Evolutionary conservation across 768 basidiomycete genomes (phyloP).

Genomic region (Leccinellum rugosiceps): DNA sequence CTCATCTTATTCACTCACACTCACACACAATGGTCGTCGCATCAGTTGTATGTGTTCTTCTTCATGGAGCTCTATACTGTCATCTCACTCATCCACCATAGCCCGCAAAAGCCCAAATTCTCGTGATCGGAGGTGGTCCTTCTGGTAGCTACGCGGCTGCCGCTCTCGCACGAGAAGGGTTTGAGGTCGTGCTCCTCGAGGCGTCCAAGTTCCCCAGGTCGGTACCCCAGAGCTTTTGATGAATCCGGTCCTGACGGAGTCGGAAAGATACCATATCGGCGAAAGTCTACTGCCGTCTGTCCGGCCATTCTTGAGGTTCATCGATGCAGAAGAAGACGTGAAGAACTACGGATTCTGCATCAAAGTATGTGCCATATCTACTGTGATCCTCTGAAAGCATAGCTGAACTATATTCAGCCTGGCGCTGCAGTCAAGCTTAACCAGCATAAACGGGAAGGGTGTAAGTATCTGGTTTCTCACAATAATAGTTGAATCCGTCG

Average conservation of each 20-base stretch:
- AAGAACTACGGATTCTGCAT: slow-evolving; percentile 6
- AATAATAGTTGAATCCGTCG: not conserved
- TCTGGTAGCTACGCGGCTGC: slow-evolving; percentile 10
- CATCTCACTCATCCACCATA: not conserved
- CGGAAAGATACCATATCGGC: slow-evolving; percentile 15
- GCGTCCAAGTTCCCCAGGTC: slow-evolving; percentile 12
- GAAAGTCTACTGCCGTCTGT: slow-evolving; percentile 11
- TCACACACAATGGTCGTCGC: not conserved
- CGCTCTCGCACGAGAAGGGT: slow-evolving; percentile 11
- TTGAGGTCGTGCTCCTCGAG: slow-evolving; percentile 7
- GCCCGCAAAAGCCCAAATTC: slow-evolving; percentile 3
- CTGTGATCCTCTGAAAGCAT: not conserved
- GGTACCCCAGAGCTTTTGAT: not conserved
- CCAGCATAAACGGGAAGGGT: slow-evolving; percentile 10
- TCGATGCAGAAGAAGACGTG: slow-evolving; percentile 7
- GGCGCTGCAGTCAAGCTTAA: slow-evolving; percentile 7
- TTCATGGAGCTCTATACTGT: too few species aligned
- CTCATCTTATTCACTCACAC: not conserved
- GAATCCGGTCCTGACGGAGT: not conserved
- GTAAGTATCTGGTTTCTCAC: not conserved
- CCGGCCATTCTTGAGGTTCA: slow-evolving; percentile 6
- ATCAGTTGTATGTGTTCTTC: not conserved
- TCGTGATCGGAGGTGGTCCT: slow-evolving; percentile 13
- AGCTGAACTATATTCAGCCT: not conserved
- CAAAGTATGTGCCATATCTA: slow-evolving; percentile 5